Evolutionary conservation across 2,329 filamentous ascomycete genomes (phyloP), one percentile per base, ranked within the genome.

Genomic region (Penicillium sp.): DNA sequence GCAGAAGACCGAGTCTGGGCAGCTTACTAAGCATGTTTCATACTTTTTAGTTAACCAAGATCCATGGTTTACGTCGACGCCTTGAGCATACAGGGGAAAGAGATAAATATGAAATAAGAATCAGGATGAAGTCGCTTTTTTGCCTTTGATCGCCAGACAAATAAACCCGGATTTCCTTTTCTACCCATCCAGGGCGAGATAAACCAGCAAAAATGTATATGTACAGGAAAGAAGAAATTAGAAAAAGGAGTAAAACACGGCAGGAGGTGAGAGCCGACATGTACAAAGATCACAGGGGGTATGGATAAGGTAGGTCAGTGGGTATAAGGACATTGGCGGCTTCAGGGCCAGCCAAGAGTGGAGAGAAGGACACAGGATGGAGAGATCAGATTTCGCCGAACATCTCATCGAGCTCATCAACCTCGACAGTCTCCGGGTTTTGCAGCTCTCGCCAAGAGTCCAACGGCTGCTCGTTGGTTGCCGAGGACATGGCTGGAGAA

Each of bases 381-480:
- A 22, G 23, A 16, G 42, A 43, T 74, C 68, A 87, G 62, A 80
- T 86, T 51, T 78, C 81, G 58, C 85, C 82, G 55, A 95, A 77
- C 61, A 95, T 76, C 53, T 84, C 80, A 58, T 96, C 90, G 15
- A 96, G 79, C 71, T 98, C 92, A 31, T 95, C 87, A 32, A 96
- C 77, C 62, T 93, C 88, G 52, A 96, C 82, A 48, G 80, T 84
- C 69, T 96, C 92, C 1, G 89, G 88, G 59, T 81, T 87, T 59
- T 74, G 73, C 56, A 79, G 64, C 42, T 77, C 75, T 59, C 75
- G 75, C 56, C 84, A 82, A 67, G 71, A 69, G 29, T 68, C 66
- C 42, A 66, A 59, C 35, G 68, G 60, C 37, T 56, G 48, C 41
- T 69, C 69, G 35, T 67, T 56, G 22, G 57, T 51, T 39, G 62